A percentile compares a stretch with the other conserved stretches of the same genome.
These are phyloP conservation scores for Trametopsis cervina DNA, from an alignment of 768 basidiomycete genomes.

Conservation along the genomic window DNA sequence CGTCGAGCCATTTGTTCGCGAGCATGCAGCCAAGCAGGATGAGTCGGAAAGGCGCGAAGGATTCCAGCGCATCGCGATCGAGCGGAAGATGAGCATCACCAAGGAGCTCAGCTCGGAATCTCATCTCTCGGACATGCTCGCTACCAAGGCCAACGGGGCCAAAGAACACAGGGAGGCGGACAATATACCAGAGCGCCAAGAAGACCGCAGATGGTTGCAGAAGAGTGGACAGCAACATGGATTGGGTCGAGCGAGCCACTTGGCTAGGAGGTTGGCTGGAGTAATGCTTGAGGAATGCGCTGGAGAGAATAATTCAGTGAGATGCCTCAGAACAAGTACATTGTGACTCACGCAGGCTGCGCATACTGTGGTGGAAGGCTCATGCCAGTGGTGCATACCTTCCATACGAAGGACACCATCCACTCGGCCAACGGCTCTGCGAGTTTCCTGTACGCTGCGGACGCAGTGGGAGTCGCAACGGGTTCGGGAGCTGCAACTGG, in stretches of 20 bases:
- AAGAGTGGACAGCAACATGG: slow-evolving; percentile 69
- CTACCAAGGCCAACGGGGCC: slow-evolving; percentile 41
- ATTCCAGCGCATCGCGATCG: slow-evolving; percentile 46
- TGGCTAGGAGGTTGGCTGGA: slow-evolving; percentile 42
- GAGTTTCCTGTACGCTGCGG: slow-evolving; percentile 58
- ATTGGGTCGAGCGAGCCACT: slow-evolving; percentile 59
- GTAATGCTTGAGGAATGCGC: slow-evolving; percentile 30
- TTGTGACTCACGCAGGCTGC: slow-evolving; percentile 44
- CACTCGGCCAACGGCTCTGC: slow-evolving; percentile 75
- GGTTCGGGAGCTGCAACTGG: slow-evolving; percentile 35
- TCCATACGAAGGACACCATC: slow-evolving; percentile 78
- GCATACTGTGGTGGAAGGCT: slow-evolving; percentile 49
- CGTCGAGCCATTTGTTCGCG: slow-evolving; percentile 85
- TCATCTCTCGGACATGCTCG: slow-evolving; percentile 51
- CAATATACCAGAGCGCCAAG: slow-evolving; percentile 78
- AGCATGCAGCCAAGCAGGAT: slow-evolving; percentile 79
- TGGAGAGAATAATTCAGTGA: slow-evolving; percentile 2
- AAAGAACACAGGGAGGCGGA: slow-evolving; percentile 65
- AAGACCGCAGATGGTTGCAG: slow-evolving; percentile 78
- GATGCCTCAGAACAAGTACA: not conserved
- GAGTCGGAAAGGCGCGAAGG: slow-evolving; percentile 62
- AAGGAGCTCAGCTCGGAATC: slow-evolving; percentile 59
- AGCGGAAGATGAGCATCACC: slow-evolving; percentile 37
- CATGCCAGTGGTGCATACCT: slow-evolving; percentile 68
- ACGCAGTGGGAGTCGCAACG: slow-evolving; percentile 42